phyloP scores from a whole-genome alignment of 805 yeast genomes.

The Teunomyces tritomae region DNA sequence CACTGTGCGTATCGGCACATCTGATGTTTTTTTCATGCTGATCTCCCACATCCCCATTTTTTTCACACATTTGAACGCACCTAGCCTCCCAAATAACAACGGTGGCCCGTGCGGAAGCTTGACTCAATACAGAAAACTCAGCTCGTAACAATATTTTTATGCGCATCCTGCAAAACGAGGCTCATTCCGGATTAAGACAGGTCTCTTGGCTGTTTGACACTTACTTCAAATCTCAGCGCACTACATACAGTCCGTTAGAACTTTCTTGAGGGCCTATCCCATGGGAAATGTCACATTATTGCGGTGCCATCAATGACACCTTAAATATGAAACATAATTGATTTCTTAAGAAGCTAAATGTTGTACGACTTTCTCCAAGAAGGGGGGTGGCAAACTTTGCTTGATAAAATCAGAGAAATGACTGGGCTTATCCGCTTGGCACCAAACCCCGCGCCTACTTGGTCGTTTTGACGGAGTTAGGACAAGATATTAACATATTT shows the following conservation, averaged over 20 bases:
- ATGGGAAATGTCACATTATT: background rate
- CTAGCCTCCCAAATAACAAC: background rate
- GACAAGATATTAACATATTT: slow-evolving; percentile 3
- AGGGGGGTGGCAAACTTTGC: background rate
- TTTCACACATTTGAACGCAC: background rate
- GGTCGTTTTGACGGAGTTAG: background rate
- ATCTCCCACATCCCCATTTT: background rate
- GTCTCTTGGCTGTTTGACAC: slow-evolving; percentile 4
- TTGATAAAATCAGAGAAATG: background rate
- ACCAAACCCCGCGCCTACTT: slow-evolving; percentile 2
- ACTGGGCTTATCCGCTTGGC: background rate
- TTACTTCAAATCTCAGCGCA: background rate
- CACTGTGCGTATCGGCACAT: background rate
- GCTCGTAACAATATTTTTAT: background rate
- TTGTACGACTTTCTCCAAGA: background rate
- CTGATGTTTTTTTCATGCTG: background rate
- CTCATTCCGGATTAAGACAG: slow-evolving; percentile 2
- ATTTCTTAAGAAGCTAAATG: background rate
- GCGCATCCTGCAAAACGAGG: slow-evolving; percentile 2
- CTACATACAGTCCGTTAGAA: background rate
- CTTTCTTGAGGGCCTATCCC: background rate
- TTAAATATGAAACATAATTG: background rate
- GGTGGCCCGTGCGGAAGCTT: background rate
- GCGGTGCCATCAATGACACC: background rate
- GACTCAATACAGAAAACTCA: background rate